Percentiles rank a stretch among this genome's conserved stretches.
Evolutionary conservation across 352 stramenopile genomes (phyloP).

Genomic region (Globisporangium canariense): DNA sequence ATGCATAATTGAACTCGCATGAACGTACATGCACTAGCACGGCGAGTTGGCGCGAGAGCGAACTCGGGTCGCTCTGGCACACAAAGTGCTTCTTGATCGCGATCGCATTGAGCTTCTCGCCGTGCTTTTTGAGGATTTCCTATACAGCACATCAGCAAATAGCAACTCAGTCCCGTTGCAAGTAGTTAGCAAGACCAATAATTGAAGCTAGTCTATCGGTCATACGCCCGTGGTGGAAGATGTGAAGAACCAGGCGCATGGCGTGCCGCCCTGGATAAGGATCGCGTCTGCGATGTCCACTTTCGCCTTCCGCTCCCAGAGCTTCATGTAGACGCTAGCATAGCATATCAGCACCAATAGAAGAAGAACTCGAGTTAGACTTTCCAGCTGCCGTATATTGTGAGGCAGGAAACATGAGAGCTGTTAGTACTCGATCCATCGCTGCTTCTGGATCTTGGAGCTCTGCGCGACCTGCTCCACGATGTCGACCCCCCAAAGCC

Average conservation of each 20-base stretch:
- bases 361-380: too few relatives aligned
- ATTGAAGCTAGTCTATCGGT: not conserved
- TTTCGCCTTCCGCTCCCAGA: conserved; percentile 58
- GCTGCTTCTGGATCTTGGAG: conserved; percentile 40
- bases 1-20: too few relatives aligned
- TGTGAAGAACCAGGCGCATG: conserved; percentile 59
- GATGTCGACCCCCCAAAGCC: conserved; percentile 41
- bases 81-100: conserved; percentile 46
- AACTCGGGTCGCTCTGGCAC: conserved; percentile 17
- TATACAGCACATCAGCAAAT: conserved; percentile 6
- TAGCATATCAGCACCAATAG: too few relatives aligned
- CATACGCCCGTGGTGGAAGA: conserved; percentile 48
- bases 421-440: conserved; percentile 47
- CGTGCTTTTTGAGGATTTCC: conserved; percentile 52
- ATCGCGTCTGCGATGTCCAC: conserved; percentile 61
- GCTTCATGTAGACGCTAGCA: conserved; percentile 33
- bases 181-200: too few relatives aligned
- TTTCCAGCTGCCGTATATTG: too few relatives aligned
- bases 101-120: conserved; percentile 31
- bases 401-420: too few relatives aligned
- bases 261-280: conserved; percentile 38
- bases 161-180: too few relatives aligned
- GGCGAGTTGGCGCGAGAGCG: conserved; percentile 22
- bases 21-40: conserved; percentile 28
- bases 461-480: conserved; percentile 49